Evolutionary conservation across 768 basidiomycete genomes (phyloP), one percentile per base, ranked within the genome.

Genomic region (Termitomyces sp.): DNA sequence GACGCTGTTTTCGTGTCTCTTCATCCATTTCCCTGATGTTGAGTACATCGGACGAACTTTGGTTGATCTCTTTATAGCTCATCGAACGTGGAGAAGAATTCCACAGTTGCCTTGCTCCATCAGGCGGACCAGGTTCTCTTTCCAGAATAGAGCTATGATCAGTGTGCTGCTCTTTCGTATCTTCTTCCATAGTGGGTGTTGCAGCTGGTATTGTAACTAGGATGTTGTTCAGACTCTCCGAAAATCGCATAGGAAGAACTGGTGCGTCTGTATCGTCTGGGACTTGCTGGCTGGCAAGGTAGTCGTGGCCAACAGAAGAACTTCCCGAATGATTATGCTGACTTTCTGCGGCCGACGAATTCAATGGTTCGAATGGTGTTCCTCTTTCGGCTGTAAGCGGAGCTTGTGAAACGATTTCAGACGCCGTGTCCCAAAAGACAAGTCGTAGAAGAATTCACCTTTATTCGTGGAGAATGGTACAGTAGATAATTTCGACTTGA

Each of bases 1-100:
- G 57, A 8, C 61, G 58, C n/a, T 41, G 51, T 24, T 58, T 41
- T 20, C 60, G 36, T 20, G 30, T 27, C 34, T 61, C 57, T 2
- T 18, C 4, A n/a, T 58, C 54, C 61, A 58, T 61, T 22, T 44
- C 37, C 1, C 50, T 22, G 20, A 58, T 33, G 20, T 56, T 50
- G 0, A 47, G 7, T 3, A 12, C 18, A 22, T 51, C 54, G 6
- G 30, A n/a, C 18, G 61, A 58, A 20, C 47, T 48, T 15, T 41
- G 42, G n/a, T 24, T 36, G 15, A 54, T 54, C 18, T 36, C 24
- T 20, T 54, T 34, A 18, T 55, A 50, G 3, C 27, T 53, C 31
- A 11, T 24, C 46, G 22, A 3, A 30, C 3, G 42, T 52, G 42
- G 34, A 15, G 60, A 52, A 6, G 20, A 45, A 50, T 15, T 51